Evolutionary conservation across 2,329 filamentous ascomycete genomes (phyloP).

Genomic region (Daldinia sp.): DNA sequence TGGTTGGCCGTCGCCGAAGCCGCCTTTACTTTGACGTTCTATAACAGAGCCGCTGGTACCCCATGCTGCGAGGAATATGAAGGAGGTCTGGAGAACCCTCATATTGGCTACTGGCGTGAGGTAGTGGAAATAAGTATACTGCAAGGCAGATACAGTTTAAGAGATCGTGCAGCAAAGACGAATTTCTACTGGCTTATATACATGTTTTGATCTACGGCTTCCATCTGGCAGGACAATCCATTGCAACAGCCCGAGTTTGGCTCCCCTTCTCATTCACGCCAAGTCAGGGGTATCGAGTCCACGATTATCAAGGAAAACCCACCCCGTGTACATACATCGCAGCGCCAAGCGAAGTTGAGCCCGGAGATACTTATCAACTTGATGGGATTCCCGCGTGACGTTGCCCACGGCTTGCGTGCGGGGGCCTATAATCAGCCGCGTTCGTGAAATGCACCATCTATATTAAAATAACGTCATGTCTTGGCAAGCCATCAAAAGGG

Average conservation of each 20-base stretch:
- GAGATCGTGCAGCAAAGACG: background rate
- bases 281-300: slow-evolving; percentile 1
- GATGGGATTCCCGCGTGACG: slow-evolving; percentile 27
- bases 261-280: background rate
- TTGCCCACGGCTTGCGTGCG: slow-evolving; percentile 32
- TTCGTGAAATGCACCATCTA: slow-evolving; percentile 41
- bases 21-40: slow-evolving; percentile 39
- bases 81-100: slow-evolving; percentile 35
- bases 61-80: slow-evolving; percentile 32
- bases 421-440: slow-evolving; percentile 38
- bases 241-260: slow-evolving; percentile 8
- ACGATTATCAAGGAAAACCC: slow-evolving; percentile 2
- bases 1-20: slow-evolving; percentile 63
- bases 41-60: slow-evolving; percentile 36
- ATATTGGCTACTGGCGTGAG: slow-evolving; percentile 24
- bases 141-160: background rate
- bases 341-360: slow-evolving; percentile 18
- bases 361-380: slow-evolving; percentile 18
- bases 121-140: background rate
- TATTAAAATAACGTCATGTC: slow-evolving; percentile 46
- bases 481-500: slow-evolving; percentile 37
- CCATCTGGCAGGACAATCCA: background rate
- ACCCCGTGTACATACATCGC: background rate
- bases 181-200: slow-evolving; percentile 12
- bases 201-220: slow-evolving; percentile 10